Conservation (phyloP, 139 green algal species). For the Gonium pectorale region DNA sequence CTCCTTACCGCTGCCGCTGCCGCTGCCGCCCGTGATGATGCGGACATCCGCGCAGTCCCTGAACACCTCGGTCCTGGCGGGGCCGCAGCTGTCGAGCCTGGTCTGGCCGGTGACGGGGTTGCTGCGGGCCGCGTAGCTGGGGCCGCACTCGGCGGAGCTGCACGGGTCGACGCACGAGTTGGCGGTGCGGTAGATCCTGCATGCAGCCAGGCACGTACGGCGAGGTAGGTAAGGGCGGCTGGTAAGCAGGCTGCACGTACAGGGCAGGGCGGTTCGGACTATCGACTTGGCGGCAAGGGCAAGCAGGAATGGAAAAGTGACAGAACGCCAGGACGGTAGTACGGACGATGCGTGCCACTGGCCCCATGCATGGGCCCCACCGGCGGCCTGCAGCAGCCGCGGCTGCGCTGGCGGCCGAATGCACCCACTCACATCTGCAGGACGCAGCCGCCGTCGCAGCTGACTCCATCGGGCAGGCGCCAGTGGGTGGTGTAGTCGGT, state of each 20-base stretch:
- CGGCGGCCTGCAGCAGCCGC: too few species aligned
- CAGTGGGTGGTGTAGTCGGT: not conserved
- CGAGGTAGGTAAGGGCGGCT: not conserved
- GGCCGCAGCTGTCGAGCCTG: not conserved
- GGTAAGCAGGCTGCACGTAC: not conserved
- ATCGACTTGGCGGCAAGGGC: too few species aligned
- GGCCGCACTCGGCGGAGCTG: not conserved
- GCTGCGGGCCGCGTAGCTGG: not conserved
- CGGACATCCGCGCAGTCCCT: not conserved
- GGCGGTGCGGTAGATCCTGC: slow-evolving; percentile 9
- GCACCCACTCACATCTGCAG: not conserved
- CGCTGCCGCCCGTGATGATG: too few species aligned
- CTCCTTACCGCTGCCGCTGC: too few species aligned
- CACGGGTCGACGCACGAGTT: slow-evolving; percentile 10
- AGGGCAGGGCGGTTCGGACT: not conserved
- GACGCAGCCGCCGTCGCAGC: not conserved
- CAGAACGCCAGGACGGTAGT: not conserved
- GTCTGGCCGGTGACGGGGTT: not conserved
- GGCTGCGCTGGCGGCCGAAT: too few species aligned
- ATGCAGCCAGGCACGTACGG: not conserved
- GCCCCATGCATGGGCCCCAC: too few species aligned
- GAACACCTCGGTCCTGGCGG: not conserved
- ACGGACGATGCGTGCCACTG: not conserved
- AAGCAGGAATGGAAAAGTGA: not conserved
- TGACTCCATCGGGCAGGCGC: not conserved